Conservation (phyloP, 2,329 filamentous ascomycete genomes). For the Neurospora crassa region DNA sequence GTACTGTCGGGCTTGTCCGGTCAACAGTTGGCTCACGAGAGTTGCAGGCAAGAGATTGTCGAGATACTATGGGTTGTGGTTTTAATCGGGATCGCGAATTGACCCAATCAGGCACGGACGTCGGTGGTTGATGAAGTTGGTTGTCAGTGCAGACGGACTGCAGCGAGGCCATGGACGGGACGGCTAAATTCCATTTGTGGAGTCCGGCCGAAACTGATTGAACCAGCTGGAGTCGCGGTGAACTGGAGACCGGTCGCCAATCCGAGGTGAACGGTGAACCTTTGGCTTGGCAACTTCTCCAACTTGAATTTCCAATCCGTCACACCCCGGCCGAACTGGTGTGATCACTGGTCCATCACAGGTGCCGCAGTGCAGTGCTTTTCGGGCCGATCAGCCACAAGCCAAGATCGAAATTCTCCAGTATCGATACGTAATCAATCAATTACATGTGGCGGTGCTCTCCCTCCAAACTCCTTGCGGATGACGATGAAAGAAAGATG, state of each 20-base stretch:
- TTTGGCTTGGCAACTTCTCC: background rate
- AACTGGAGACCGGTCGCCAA: background rate
- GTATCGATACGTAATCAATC: background rate
- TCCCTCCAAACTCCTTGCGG: background rate
- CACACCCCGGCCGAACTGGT: no score
- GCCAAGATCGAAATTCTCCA: background rate
- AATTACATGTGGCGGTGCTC: background rate
- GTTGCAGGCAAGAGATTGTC: background rate
- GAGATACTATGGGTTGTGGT: background rate
- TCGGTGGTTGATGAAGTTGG: background rate
- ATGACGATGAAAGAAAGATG: background rate
- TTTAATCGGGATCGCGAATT: background rate
- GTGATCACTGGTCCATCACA: no score
- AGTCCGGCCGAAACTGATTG: background rate
- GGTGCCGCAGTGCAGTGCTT: background rate
- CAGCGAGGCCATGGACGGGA: background rate
- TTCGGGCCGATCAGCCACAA: background rate
- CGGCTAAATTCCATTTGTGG: background rate
- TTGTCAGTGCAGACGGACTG: background rate
- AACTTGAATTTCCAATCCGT: no score
- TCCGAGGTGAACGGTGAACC: background rate
- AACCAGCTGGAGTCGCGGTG: background rate
- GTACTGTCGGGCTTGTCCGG: background rate
- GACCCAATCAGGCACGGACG: background rate
- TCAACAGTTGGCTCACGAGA: conserved; percentile 18